Evolutionary conservation across 2,329 filamentous ascomycete genomes (phyloP).

Genomic region (Stagonosporopsis vannaccii): DNA sequence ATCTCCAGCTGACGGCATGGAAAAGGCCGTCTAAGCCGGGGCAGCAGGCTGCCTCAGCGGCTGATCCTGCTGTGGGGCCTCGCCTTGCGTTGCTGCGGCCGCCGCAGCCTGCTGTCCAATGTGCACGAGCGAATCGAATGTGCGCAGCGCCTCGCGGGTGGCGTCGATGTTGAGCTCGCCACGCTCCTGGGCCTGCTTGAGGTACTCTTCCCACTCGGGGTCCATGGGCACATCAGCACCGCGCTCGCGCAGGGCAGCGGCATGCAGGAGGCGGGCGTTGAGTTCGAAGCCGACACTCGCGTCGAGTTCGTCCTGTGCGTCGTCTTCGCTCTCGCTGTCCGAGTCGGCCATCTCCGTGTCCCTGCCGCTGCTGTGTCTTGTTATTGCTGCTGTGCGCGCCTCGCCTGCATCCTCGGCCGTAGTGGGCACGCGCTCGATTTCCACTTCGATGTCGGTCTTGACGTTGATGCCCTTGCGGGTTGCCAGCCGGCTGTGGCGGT

Average conservation of each 20-base stretch:
- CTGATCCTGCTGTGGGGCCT: not conserved
- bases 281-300: constrained; percentile 66
- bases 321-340: constrained; percentile 47
- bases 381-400: constrained; percentile 5
- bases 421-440: constrained; percentile 43
- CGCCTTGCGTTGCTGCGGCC: constrained; percentile 14
- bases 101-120: constrained; percentile 27
- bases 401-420: constrained; percentile 45
- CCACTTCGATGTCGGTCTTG: constrained; percentile 53
- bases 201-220: constrained; percentile 77
- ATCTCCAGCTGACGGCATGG: not conserved
- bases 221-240: constrained; percentile 69
- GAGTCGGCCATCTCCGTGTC: constrained; percentile 40
- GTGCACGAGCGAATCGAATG: constrained; percentile 39
- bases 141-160: constrained; percentile 40
- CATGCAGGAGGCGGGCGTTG: constrained; percentile 70
- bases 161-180: constrained; percentile 55
- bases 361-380: not conserved
- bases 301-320: constrained; percentile 32
- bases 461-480: constrained; percentile 47
- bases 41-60: constrained; percentile 18
- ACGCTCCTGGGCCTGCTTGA: constrained; percentile 73
- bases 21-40: constrained; percentile 14
- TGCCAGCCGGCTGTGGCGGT: constrained; percentile 23
- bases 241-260: constrained; percentile 68